Evolutionary conservation across 2,329 filamentous ascomycete species (phyloP), one percentile per base, ranked within the genome.

Genomic region (Neonectria ditissima): DNA sequence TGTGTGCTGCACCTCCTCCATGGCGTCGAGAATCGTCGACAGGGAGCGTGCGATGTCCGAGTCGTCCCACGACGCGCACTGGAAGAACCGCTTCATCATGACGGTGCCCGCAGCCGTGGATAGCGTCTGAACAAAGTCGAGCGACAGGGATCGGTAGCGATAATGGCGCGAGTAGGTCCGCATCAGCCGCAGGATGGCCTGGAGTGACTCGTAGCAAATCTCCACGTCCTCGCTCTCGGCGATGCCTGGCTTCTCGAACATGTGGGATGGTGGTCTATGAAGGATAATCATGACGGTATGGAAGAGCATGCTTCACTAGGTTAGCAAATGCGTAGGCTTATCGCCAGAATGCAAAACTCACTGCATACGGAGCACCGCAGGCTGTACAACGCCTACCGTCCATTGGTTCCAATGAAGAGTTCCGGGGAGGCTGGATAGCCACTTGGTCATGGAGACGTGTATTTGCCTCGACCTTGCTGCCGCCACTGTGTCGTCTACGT

Each of bases 271-370:
- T 2, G 83, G 83, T 0, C 83, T 79, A 63, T 85, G 82, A 3
- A 85, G 78, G 52, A 85, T 83, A 20, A 84, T 84, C 81, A 85
- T 83, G 51, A 80, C 78, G 1, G 83, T 84, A 60, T 85, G 82
- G 65, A 84, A 85, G 16, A 81, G 69, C 78, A 85, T 82, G 65
- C 76, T 78, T 24, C 16, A 34, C 9, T 11, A 11, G 34, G 63
- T 77, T 41, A 76, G 69, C 30, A 51, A 37, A 24, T 26, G 32
- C 16, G 14, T 14, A 20, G 18, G n/a, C 34, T 3, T 1, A 22
- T 20, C 18, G 14, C 5, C 9, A n/a, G 24, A 28, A 26, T 30
- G 26, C 9, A n/a, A 26, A 45, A 71, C 76, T 71, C 66, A 78
- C 76, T 85, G 82, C 39, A 85, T 74, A 67, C 84, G 81, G 43